These are phyloP conservation scores for Mucor plumbeus DNA, from an alignment of 371 early-diverging fungal species.

Conservation along the genomic window DNA sequence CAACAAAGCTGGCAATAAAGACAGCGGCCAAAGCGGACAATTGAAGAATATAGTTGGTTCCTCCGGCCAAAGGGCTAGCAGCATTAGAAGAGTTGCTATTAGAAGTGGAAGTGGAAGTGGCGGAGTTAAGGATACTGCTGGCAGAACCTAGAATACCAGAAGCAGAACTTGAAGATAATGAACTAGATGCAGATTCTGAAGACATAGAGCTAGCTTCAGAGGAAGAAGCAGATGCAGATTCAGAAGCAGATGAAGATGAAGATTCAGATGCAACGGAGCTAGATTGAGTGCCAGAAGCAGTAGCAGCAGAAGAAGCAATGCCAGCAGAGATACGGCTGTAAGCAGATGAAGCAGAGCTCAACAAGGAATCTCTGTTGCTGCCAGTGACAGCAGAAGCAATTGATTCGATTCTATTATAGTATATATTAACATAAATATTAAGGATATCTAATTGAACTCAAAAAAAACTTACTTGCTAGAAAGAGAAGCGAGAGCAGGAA, in stretches of 20 bases:
- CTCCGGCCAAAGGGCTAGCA: neutral
- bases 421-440: too few relatives aligned
- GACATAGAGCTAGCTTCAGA: neutral
- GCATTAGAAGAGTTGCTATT: neutral
- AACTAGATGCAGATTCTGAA: neutral
- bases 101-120: slow-evolving; percentile 7
- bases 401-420: slow-evolving; percentile 10
- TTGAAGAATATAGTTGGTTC: slow-evolving; percentile 9
- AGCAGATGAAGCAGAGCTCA: slow-evolving; percentile 31
- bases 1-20: slow-evolving; percentile 33
- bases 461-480: slow-evolving; percentile 21
- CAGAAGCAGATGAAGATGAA: neutral
- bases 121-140: slow-evolving; percentile 4
- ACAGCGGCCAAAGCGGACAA: slow-evolving; percentile 22
- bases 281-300: slow-evolving; percentile 1
- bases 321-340: slow-evolving; percentile 34
- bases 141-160: neutral
- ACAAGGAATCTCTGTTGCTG: neutral
- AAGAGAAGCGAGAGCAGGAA: slow-evolving; percentile 29
- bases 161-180: slow-evolving; percentile 8
- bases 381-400: slow-evolving; percentile 1
- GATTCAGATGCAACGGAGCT: too few relatives aligned
- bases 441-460: neutral
- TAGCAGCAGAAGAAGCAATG: slow-evolving; percentile 3
- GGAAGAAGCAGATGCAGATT: neutral